Evolutionary conservation across 495 filamentous ascomycete genomes (phyloP).

Genomic region (Lineolata rhizophorae): DNA sequence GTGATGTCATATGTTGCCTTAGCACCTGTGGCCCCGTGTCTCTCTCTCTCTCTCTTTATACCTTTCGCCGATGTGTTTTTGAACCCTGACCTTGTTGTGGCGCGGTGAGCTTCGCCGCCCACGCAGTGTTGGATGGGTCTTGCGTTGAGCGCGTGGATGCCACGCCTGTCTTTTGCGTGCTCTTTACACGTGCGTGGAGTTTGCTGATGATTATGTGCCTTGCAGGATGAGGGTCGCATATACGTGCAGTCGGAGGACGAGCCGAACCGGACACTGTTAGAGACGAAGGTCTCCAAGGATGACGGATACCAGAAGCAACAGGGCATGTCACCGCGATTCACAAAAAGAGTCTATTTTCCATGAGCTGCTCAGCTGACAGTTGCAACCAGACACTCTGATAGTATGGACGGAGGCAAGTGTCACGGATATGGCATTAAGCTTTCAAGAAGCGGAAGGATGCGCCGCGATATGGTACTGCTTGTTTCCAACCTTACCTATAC

Average conservation of each 20-base stretch:
- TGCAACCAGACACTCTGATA: conserved; percentile 64
- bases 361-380: conserved; percentile 1
- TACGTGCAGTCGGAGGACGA: conserved; percentile 86
- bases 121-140: too few relatives aligned
- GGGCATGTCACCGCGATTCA: conserved; percentile 31
- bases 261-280: conserved; percentile 56
- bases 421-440: conserved; percentile 93
- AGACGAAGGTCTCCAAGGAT: conserved; percentile 79
- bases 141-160: too few relatives aligned
- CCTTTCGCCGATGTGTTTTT: too few relatives aligned
- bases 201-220: conserved; percentile 6
- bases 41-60: too few relatives aligned
- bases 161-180: too few relatives aligned
- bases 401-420: conserved; percentile 85
- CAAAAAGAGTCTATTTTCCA: neutral
- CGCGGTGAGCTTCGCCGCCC: too few relatives aligned
- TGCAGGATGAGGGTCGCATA: conserved; percentile 64
- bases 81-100: too few relatives aligned
- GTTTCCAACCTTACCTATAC: neutral
- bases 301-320: conserved; percentile 98
- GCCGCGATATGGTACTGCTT: conserved; percentile 60
- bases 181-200: neutral
- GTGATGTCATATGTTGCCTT: too few relatives aligned
- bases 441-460: conserved; percentile 94
- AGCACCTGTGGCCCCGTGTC: too few relatives aligned